Evolutionary conservation across 495 filamentous ascomycete genomes (phyloP).

Genomic region (Pseudotulostoma volvatum): DNA sequence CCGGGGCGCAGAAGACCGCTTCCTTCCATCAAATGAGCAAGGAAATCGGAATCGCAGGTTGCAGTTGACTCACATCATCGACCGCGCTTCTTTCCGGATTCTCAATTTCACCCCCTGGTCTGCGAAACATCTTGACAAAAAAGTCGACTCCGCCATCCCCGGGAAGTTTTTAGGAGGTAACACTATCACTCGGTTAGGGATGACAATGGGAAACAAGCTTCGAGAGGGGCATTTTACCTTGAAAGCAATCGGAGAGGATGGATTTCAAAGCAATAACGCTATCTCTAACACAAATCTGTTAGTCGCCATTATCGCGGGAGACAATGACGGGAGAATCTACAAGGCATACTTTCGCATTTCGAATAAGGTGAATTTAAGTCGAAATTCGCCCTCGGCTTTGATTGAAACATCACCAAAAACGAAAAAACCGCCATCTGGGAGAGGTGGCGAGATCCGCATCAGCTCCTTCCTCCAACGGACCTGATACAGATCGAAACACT

Average conservation of each 20-base stretch:
- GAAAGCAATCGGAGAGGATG: conserved; percentile 58
- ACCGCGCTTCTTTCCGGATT: conserved; percentile 70
- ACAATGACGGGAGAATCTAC: background rate
- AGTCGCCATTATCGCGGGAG: background rate
- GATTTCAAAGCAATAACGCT: conserved; percentile 52
- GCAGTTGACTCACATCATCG: conserved; percentile 30
- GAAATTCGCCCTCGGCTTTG: conserved; percentile 60
- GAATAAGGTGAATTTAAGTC: conserved; percentile 73
- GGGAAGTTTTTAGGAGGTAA: conserved; percentile 64
- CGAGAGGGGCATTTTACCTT: conserved; percentile 33
- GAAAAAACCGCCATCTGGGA: conserved; percentile 78
- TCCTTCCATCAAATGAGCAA: conserved; percentile 16
- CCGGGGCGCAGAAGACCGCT: conserved; percentile 20
- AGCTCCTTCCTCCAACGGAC: background rate
- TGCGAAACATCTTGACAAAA: conserved; percentile 79
- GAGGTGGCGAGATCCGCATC: conserved; percentile 4
- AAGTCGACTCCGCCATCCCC: conserved; percentile 81
- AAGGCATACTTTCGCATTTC: conserved; percentile 56
- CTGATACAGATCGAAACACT: conserved; percentile 7
- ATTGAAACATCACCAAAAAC: conserved; percentile 92
- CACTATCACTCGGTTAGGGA: conserved; percentile 30
- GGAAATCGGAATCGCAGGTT: background rate
- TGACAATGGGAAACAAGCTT: background rate
- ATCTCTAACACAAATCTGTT: conserved; percentile 12
- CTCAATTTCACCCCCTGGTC: conserved; percentile 87